Conservation (phyloP, 208 protist species). For the Zelonia costaricensis region DNA sequence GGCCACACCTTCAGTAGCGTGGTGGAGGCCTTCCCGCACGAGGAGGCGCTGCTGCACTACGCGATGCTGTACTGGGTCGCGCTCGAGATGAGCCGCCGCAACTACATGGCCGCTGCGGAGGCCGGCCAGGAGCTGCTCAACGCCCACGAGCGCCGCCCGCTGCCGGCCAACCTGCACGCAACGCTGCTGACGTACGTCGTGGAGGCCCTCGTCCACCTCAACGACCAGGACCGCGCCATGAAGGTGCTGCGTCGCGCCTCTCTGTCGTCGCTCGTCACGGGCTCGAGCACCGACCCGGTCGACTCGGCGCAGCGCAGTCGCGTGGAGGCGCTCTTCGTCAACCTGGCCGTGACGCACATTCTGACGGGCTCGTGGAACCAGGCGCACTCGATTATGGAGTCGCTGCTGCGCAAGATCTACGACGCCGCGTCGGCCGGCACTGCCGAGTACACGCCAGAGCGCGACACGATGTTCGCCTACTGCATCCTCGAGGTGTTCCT, state of each 20-base stretch:
- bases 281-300: conserved; percentile 29
- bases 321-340: conserved; percentile 84
- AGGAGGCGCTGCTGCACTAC: conserved; percentile 59
- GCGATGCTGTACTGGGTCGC: conserved; percentile 80
- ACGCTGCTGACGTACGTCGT: conserved; percentile 83
- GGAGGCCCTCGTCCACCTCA: conserved; percentile 82
- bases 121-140: conserved; percentile 72
- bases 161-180: conserved; percentile 66
- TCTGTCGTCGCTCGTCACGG: conserved; percentile 62
- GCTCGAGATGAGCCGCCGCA: conserved; percentile 69
- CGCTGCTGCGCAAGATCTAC: conserved; percentile 78
- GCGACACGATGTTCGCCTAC: conserved; percentile 70
- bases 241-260: conserved; percentile 69
- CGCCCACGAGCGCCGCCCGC: conserved; percentile 55
- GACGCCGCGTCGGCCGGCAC: conserved; percentile 41
- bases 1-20: conserved; percentile 58
- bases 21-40: conserved; percentile 63
- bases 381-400: conserved; percentile 77
- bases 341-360: conserved; percentile 82
- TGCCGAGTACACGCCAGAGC: conserved; percentile 61
- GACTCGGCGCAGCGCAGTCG: conserved; percentile 80
- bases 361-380: conserved; percentile 84
- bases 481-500: conserved; percentile 82
- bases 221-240: conserved; percentile 75
- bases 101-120: conserved; percentile 78